These are phyloP conservation scores for Picea sitchensis DNA, from an alignment of 75 land plant species.

Conservation along the genomic window DNA sequence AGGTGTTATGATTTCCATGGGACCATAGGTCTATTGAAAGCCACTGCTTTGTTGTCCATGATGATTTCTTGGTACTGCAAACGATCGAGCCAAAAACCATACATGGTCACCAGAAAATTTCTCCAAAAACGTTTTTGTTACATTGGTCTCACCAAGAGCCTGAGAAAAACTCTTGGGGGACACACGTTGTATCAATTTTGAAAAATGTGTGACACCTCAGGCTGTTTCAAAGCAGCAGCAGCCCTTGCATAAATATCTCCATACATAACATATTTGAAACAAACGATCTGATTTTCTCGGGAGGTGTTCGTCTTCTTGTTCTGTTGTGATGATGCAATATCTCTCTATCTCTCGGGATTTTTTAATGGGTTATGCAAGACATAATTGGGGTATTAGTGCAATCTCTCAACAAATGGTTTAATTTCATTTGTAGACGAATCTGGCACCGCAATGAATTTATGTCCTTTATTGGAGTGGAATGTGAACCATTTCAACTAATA, in stretches of 20 bases:
- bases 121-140: constrained; percentile 81
- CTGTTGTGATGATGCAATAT: too few species aligned
- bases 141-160: constrained; percentile 73
- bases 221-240: constrained; percentile 62
- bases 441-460: constrained; percentile 67
- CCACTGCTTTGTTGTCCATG: constrained; percentile 92
- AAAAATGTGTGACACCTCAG: constrained; percentile 74
- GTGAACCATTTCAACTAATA: too few species aligned
- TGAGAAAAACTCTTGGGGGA: constrained; percentile 91
- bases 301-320: too few species aligned
- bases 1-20: constrained; percentile 28
- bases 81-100: constrained; percentile 85
- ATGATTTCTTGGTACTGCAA: constrained; percentile 93
- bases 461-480: constrained; percentile 22
- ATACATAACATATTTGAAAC: constrained; percentile 51
- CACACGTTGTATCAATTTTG: constrained; percentile 86
- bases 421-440: constrained; percentile 50
- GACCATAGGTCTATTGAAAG: constrained; percentile 97
- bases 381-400: constrained; percentile 72
- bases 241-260: constrained; percentile 78
- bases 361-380: constrained; percentile 89
- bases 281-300: too few species aligned
- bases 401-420: constrained; percentile 73
- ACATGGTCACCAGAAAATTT: constrained; percentile 97
- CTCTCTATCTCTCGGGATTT: constrained; percentile 46